phyloP scores from a whole-genome alignment of 169 alveolate species.

The Eimeria acervulina region DNA sequence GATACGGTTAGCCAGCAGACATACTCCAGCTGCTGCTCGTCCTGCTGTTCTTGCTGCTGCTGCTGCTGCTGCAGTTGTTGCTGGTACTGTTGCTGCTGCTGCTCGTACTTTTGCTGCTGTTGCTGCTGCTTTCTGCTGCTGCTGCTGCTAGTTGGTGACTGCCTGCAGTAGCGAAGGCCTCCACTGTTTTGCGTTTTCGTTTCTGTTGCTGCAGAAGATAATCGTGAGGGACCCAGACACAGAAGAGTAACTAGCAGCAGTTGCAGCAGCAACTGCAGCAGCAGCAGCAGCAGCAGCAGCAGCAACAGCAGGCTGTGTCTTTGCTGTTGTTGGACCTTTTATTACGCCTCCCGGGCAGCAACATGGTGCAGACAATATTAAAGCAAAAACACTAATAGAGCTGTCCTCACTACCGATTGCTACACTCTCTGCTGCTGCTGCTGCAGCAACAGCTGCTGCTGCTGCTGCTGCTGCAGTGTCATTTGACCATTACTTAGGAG shows the following conservation, averaged over 20 bases:
- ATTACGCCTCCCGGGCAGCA: no score
- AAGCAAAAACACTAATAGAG: no score
- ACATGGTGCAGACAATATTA: no score
- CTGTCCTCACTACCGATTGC: background rate
- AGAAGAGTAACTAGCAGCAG: slow-evolving; percentile 5
- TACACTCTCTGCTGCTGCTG: background rate
- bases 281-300: slow-evolving; percentile 9
- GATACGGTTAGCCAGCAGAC: slow-evolving; percentile 57
- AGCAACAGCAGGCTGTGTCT: background rate
- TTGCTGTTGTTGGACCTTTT: no score
- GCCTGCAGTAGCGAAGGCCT: background rate
- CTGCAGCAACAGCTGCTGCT: background rate
- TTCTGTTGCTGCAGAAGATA: slow-evolving; percentile 14
- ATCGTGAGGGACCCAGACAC: slow-evolving; percentile 56
- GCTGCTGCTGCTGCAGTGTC: background rate
- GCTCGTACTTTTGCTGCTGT: no score
- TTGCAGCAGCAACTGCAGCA: background rate
- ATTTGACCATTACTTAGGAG: background rate
- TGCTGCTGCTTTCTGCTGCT: no score
- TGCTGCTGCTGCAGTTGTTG: background rate
- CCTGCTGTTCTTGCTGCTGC: background rate
- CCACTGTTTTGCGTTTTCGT: background rate
- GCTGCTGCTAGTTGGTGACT: background rate
- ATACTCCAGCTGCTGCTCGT: no score
- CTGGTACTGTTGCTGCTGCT: background rate